These are phyloP conservation scores for Botrytis porri DNA, from an alignment of 2,329 filamentous ascomycete genomes.

Conservation along the genomic window DNA sequence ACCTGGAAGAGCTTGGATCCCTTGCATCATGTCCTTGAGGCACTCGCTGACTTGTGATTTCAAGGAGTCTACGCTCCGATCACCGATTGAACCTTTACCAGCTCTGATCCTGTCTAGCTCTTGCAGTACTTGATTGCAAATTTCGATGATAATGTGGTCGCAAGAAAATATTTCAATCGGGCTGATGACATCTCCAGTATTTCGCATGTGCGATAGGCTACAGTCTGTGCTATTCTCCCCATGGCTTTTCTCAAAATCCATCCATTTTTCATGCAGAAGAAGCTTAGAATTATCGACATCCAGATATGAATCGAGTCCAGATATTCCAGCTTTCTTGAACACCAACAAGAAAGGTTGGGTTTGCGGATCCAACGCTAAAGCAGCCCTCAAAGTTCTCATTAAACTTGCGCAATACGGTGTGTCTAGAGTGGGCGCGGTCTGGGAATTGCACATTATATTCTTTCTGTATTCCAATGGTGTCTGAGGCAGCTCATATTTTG, in stretches of 20 bases:
- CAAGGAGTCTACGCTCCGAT: not conserved
- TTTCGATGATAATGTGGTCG: slow-evolving; percentile 22
- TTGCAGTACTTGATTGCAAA: slow-evolving; percentile 15
- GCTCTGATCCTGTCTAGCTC: not conserved
- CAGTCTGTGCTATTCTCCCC: slow-evolving; percentile 12
- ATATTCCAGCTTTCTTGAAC: slow-evolving; percentile 26
- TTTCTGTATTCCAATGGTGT: slow-evolving; percentile 23
- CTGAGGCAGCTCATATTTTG: slow-evolving; percentile 5
- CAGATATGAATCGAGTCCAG: slow-evolving; percentile 27
- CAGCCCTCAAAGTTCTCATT: slow-evolving; percentile 24
- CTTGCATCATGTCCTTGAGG: not conserved
- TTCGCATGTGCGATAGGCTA: not conserved
- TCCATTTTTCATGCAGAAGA: slow-evolving; percentile 32
- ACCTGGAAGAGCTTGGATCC: not conserved
- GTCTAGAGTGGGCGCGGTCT: slow-evolving; percentile 12
- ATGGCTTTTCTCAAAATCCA: slow-evolving; percentile 27
- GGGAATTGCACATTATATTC: slow-evolving; percentile 20
- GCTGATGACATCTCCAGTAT: not conserved
- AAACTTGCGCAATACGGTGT: slow-evolving; percentile 26
- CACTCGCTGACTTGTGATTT: not conserved
- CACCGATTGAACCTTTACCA: not conserved
- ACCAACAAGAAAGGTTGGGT: slow-evolving; percentile 23
- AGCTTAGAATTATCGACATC: slow-evolving; percentile 13
- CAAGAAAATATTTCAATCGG: slow-evolving; percentile 18
- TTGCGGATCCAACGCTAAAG: slow-evolving; percentile 25